Base-by-base conservation (phyloP, 352 stramenopile species). In the Phytophthora melonis region DNA sequence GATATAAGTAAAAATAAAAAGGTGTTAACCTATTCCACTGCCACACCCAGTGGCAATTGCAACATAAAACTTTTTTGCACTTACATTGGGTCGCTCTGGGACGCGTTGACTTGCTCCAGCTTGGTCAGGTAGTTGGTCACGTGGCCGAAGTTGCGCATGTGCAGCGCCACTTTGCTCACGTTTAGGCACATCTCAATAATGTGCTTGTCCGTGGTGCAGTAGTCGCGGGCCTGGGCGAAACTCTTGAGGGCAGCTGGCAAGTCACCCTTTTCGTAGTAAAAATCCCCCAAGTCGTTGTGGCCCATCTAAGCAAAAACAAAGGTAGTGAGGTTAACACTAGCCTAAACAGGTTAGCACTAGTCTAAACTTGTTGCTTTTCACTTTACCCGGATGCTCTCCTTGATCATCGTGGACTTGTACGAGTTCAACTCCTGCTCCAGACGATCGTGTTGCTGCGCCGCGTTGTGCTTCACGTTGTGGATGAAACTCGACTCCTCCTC, bases 331-430 rank as follows among this genome's bases (percentile, higher is more conserved):
- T 45, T 45, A n/a, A 16, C 39, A 45, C 39, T n/a, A 45, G 39
- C 39, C 39, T n/a, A 45, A 45, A 45, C 36, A 43, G 43, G 25
- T 34, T 11, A 50, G 39, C 30, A 68, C 43, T 45, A 52, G 2
- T 16, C 21, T 41, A 56, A 58, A 25, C 41, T 45, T 45, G 16
- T 58, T 63, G n/a, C n/a, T 19, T 64, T 23, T 19, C 41, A 50
- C 30, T 53, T 60, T 10, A 30, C 50, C 62, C 91, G 83, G 66
- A 97, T 97, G 80, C 89, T 96, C 67, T 97, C 91, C 72, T 97
- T 97, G 84, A 97, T 96, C 84, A 96, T 93, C 16, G 86, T 96
- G 36, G 88, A 96, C 76, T 97, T 97, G 82, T 96, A 97, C 78
- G 90, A 96, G 65, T 96, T 95, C 18, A 97, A 83, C 67, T 97